phyloP scores from a whole-genome alignment of 495 filamentous ascomycete species.

The Penicillium herquei region DNA sequence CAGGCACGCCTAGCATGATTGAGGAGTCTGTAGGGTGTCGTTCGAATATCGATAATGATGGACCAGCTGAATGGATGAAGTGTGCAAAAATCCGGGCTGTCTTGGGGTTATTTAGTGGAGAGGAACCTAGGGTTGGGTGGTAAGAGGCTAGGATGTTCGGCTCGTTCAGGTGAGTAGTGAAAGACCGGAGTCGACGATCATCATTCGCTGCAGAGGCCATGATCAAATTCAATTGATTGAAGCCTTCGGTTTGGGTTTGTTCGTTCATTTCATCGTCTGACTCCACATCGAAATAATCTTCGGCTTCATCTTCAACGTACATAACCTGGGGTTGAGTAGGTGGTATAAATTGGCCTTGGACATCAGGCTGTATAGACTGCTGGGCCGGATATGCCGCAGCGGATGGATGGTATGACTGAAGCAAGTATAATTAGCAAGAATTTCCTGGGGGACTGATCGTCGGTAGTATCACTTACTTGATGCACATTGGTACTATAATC shows the following conservation, averaged over 20 bases:
- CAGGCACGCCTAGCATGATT: conserved; percentile 62
- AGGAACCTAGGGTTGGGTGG: conserved; percentile 67
- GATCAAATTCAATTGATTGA: conserved; percentile 44
- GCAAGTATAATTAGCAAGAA: background rate
- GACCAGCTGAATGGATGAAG: conserved; percentile 87
- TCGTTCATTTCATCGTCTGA: conserved; percentile 66
- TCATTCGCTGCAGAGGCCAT: conserved; percentile 50
- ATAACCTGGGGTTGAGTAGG: conserved; percentile 19
- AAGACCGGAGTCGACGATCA: conserved; percentile 54
- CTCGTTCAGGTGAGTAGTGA: conserved; percentile 64
- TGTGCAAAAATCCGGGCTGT: conserved; percentile 89
- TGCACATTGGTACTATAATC: conserved; percentile 2
- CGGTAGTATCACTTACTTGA: conserved; percentile 1
- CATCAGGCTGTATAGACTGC: conserved; percentile 1
- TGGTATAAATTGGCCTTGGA: conserved; percentile 7
- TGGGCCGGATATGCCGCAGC: conserved; percentile 14
- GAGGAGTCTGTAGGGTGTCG: conserved; percentile 77
- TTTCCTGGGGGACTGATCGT: background rate
- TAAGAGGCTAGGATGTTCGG: conserved; percentile 77
- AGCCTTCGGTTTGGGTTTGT: conserved; percentile 55
- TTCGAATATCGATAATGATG: conserved; percentile 84
- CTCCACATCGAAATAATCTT: conserved; percentile 62
- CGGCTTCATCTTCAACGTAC: conserved; percentile 50
- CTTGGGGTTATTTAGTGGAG: conserved; percentile 77
- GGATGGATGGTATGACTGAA: background rate